Conservation (phyloP, 2,329 filamentous ascomycete species). For the Colletotrichum higginsianum region DNA sequence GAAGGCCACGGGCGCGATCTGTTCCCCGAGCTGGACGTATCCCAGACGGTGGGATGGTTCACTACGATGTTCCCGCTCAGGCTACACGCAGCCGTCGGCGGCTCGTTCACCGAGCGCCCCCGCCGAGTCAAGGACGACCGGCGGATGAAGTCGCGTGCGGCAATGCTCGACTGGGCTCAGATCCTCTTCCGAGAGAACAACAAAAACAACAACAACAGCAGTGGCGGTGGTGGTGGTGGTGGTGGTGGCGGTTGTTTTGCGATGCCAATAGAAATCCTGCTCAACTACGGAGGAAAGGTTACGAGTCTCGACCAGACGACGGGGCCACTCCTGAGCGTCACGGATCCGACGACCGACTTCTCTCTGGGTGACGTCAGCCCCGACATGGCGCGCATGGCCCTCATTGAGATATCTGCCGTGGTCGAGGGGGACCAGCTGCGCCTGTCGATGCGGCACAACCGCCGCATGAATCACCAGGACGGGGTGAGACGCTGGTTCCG, state of each 20-base stretch:
- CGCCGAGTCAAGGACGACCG: conserved; percentile 21
- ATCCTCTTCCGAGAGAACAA: background rate
- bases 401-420: background rate
- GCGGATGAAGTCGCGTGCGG: background rate
- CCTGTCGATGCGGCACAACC: background rate
- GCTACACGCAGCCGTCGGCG: conserved; percentile 43
- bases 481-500: background rate
- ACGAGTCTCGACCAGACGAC: background rate
- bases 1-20: conserved; percentile 56
- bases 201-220: too few relatives aligned
- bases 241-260: background rate
- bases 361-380: background rate
- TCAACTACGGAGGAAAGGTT: background rate
- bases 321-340: background rate
- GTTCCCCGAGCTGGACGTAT: conserved; percentile 47
- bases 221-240: too few relatives aligned
- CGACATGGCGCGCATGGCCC: background rate
- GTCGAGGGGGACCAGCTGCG: background rate
- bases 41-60: conserved; percentile 57
- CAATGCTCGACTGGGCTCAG: background rate
- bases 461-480: background rate
- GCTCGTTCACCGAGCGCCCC: conserved; percentile 9
- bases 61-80: conserved; percentile 53
- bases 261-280: background rate
- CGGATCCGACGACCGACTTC: background rate